Percentiles rank a stretch among this genome's conserved stretches.
phyloP scores from a whole-genome alignment of 495 filamentous ascomycete genomes.

The Podospora pseudocomata region DNA sequence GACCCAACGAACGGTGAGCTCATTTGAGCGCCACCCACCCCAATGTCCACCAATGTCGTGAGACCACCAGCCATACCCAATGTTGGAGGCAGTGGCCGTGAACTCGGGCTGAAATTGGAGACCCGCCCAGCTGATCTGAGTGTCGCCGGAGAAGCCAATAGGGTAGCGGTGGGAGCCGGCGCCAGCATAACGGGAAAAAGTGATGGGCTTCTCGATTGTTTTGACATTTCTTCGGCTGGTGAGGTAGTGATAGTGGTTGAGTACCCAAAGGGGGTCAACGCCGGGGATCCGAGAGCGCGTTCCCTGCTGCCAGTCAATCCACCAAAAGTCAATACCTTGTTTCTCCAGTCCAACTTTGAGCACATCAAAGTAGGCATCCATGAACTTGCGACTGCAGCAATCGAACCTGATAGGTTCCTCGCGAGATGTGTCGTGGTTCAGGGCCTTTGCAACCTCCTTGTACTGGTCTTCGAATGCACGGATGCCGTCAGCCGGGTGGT shows the following conservation, averaged over 20 bases:
- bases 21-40: conserved; percentile 48
- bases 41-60: conserved; percentile 62
- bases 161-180: conserved; percentile 59
- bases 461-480: conserved; percentile 52
- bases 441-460: conserved; percentile 45
- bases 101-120: conserved; percentile 61
- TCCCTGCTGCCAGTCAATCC: conserved; percentile 65
- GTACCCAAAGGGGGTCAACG: conserved; percentile 59
- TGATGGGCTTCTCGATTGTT: conserved; percentile 30
- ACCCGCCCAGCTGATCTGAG: conserved; percentile 52
- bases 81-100: conserved; percentile 59
- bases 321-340: conserved; percentile 56
- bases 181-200: conserved; percentile 55
- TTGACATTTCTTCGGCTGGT: conserved; percentile 39
- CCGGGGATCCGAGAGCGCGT: conserved; percentile 47
- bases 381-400: conserved; percentile 46
- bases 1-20: conserved; percentile 55
- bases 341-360: conserved; percentile 50
- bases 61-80: conserved; percentile 64
- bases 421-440: conserved; percentile 42
- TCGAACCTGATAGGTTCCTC: conserved; percentile 54
- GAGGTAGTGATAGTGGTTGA: conserved; percentile 60
- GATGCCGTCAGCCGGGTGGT: conserved; percentile 55
- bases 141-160: conserved; percentile 60
- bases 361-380: conserved; percentile 57